Percentiles rank a stretch among this genome's conserved stretches.
phyloP scores from a whole-genome alignment of 805 yeast genomes.

The Saccharomyces kudriavzevii region DNA sequence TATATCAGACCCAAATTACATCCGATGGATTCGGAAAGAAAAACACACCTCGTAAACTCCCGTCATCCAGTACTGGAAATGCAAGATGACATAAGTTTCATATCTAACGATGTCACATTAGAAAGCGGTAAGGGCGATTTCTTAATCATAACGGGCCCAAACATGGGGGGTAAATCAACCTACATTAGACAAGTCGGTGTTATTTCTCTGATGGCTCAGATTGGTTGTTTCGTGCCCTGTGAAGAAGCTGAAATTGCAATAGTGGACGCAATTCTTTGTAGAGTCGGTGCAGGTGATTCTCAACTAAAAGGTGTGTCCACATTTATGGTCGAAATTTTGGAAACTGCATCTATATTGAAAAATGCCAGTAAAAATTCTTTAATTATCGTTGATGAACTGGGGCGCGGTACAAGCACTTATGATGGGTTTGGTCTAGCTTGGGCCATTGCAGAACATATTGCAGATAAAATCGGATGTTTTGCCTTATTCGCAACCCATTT shows the following conservation, averaged over 20 bases:
- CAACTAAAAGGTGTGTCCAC: conserved; percentile 96
- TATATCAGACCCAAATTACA: conserved; percentile 69
- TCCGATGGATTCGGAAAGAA: conserved; percentile 41
- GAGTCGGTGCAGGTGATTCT: conserved; percentile 99
- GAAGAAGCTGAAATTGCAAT: conserved; percentile 68
- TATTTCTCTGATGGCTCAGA: conserved; percentile 76
- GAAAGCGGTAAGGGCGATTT: conserved; percentile 55
- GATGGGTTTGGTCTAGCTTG: conserved; percentile 98
- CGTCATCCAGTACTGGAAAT: conserved; percentile 93
- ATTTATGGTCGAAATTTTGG: conserved; percentile 96
- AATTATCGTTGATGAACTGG: conserved; percentile 90
- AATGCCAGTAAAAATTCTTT: conserved; percentile 78
- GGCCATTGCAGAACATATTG: conserved; percentile 85
- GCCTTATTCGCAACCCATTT: conserved; percentile 94
- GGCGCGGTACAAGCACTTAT: conserved; percentile 72
- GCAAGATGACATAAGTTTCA: conserved; percentile 84
- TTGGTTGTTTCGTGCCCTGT: conserved; percentile 85
- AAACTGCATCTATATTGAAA: conserved; percentile 84
- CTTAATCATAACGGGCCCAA: conserved; percentile 86
- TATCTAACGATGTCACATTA: conserved; percentile 79
- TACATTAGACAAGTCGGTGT: conserved; percentile 87
- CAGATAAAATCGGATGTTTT: conserved; percentile 63
- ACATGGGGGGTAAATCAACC: conserved; percentile 96
- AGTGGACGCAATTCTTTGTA: conserved; percentile 85
- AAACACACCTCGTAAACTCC: conserved; percentile 56